These are phyloP conservation scores for Eimeria maxima DNA, from an alignment of 169 alveolate species.

Conservation along the genomic window DNA sequence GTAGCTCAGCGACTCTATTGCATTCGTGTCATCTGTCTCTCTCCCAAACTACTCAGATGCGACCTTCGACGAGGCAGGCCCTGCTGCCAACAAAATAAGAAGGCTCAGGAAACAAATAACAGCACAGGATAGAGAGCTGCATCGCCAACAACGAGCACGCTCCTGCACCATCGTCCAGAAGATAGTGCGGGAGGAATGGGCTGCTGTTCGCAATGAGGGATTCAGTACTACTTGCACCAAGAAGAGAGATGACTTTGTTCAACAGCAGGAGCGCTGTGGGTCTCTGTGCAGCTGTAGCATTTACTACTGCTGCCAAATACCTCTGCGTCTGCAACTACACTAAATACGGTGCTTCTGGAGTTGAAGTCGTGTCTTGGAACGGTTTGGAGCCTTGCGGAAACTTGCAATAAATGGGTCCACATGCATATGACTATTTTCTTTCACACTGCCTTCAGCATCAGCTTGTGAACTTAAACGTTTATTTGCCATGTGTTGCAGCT, in stretches of 20 bases:
- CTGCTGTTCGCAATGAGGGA: not conserved
- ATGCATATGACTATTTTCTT: not conserved
- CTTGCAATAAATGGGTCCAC: not conserved
- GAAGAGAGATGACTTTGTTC: not conserved
- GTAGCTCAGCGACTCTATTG: not conserved
- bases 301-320: not conserved
- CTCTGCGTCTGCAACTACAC: not conserved
- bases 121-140: constrained; percentile 22
- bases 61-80: constrained; percentile 46
- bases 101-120: constrained; percentile 3
- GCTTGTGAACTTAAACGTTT: not conserved
- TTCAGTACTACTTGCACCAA: not conserved
- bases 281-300: not conserved
- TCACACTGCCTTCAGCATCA: not conserved
- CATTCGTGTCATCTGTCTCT: not conserved
- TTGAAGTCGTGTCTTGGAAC: no score
- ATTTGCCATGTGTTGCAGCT: constrained; percentile 4
- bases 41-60: not conserved
- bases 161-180: constrained; percentile 61
- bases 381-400: not conserved
- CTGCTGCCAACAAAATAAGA: constrained; percentile 36
- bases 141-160: constrained; percentile 58
- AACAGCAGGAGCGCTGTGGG: not conserved
- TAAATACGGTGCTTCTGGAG: not conserved
- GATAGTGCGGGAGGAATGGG: constrained; percentile 73